These are phyloP conservation scores for Solanum chacoense DNA, from an alignment of 305 asterid genomes.

Conservation along the genomic window DNA sequence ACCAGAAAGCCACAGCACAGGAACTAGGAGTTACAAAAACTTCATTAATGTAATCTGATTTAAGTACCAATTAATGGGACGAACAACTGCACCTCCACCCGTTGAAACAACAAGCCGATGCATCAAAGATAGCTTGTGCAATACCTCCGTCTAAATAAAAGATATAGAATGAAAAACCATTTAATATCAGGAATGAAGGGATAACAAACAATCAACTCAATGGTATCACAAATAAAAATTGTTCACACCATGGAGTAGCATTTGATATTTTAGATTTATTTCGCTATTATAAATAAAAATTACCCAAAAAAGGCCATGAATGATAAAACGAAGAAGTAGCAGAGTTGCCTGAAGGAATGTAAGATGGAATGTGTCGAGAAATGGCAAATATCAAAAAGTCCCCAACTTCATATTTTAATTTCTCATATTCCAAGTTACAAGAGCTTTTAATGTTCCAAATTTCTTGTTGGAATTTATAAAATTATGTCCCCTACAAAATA, in stretches of 20 bases:
- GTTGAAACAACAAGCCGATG: constrained; percentile 75
- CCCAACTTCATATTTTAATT: neutral
- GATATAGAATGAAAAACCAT: neutral
- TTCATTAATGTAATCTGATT: neutral
- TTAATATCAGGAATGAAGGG: neutral
- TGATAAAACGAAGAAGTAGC: neutral
- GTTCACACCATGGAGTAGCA: neutral
- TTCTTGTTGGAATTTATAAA: neutral
- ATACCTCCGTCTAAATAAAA: constrained; percentile 52
- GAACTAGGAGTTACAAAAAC: neutral
- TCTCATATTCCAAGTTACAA: neutral
- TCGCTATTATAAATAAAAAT: neutral
- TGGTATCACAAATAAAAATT: neutral
- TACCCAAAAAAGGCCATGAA: neutral
- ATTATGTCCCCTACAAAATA: neutral
- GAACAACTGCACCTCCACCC: constrained; percentile 94
- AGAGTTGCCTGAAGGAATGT: neutral
- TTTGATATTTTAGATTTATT: neutral
- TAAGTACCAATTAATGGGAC: constrained; percentile 79
- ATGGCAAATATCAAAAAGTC: neutral
- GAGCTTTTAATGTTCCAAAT: neutral
- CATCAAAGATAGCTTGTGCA: constrained; percentile 61
- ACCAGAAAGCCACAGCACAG: neutral
- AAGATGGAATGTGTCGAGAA: neutral
- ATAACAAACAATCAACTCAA: neutral